phyloP scores from a whole-genome alignment of 2,329 filamentous ascomycete species.

The Calonectria fujianensis region DNA sequence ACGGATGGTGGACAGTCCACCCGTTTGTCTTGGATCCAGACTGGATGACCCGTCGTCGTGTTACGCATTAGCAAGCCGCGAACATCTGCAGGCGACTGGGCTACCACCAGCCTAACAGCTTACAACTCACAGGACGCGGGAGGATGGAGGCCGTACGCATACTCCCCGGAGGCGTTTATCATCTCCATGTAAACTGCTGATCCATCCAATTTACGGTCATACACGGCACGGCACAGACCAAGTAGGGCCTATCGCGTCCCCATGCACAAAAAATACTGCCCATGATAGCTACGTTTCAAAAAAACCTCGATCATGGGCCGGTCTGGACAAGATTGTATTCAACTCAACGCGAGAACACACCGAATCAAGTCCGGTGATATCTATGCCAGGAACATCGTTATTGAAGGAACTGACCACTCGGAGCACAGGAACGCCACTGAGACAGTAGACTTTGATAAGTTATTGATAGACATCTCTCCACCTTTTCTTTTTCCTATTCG shows the following conservation, averaged over 20 bases:
- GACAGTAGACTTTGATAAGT: slow-evolving; percentile 1
- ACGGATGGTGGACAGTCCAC: not conserved
- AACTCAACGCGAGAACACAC: not conserved
- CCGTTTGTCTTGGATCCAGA: slow-evolving; percentile 26
- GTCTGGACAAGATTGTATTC: slow-evolving; percentile 27
- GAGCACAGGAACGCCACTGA: slow-evolving; percentile 4
- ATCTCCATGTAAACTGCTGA: not conserved
- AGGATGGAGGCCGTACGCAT: not conserved
- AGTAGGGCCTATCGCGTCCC: not conserved
- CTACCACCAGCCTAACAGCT: not conserved
- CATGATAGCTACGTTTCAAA: slow-evolving; percentile 1
- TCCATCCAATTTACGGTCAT: not conserved
- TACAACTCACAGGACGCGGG: slow-evolving; percentile 14
- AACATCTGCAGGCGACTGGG: slow-evolving; percentile 22
- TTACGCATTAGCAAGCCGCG: slow-evolving; percentile 36
- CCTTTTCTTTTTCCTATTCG: slow-evolving; percentile 16
- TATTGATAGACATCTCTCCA: slow-evolving; percentile 20
- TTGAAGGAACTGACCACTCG: not conserved
- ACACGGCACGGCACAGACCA: slow-evolving; percentile 1
- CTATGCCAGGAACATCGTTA: not conserved
- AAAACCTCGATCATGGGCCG: not conserved
- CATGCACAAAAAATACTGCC: not conserved
- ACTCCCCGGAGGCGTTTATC: not conserved
- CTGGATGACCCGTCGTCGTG: slow-evolving; percentile 21
- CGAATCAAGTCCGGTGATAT: not conserved